Evolutionary conservation across 2,329 filamentous ascomycete genomes (phyloP).

Genomic region (Trichoderma aggressivum): DNA sequence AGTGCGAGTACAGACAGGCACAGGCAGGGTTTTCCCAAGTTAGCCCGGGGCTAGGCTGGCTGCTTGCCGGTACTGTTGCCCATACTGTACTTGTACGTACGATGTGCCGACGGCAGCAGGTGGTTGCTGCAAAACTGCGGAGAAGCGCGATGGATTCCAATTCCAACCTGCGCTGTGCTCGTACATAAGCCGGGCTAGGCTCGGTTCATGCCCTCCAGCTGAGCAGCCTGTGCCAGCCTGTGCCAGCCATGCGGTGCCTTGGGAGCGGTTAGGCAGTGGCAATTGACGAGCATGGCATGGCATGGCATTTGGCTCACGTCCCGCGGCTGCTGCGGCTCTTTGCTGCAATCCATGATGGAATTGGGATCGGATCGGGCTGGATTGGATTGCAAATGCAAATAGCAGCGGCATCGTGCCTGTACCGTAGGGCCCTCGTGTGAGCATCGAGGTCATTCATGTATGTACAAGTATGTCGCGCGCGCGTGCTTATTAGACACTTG

Average conservation of each 20-base stretch:
- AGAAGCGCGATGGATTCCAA: not conserved
- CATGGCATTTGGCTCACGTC: too few relatives aligned
- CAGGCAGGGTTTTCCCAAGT: not conserved
- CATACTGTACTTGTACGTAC: too few relatives aligned
- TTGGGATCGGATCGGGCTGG: not conserved
- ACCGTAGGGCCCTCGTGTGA: not conserved
- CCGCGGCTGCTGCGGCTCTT: not conserved
- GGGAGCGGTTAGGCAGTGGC: not conserved
- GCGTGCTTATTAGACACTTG: conserved; percentile 6
- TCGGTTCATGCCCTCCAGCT: not conserved
- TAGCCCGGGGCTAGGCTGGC: not conserved
- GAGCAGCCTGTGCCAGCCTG: not conserved
- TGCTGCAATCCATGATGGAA: not conserved
- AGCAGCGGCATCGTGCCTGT: too few relatives aligned
- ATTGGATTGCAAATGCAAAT: not conserved
- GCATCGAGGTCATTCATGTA: not conserved
- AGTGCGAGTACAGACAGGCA: not conserved
- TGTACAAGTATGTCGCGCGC: conserved; percentile 8
- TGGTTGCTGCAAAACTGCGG: not conserved
- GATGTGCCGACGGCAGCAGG: not conserved
- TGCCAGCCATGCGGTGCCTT: not conserved
- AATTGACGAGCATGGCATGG: not conserved
- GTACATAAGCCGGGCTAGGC: not conserved
- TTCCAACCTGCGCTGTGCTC: too few relatives aligned
- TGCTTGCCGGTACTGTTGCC: not conserved